phyloP scores from a whole-genome alignment of 2,329 filamentous ascomycete species.

The Dactylellina haptotyla region DNA sequence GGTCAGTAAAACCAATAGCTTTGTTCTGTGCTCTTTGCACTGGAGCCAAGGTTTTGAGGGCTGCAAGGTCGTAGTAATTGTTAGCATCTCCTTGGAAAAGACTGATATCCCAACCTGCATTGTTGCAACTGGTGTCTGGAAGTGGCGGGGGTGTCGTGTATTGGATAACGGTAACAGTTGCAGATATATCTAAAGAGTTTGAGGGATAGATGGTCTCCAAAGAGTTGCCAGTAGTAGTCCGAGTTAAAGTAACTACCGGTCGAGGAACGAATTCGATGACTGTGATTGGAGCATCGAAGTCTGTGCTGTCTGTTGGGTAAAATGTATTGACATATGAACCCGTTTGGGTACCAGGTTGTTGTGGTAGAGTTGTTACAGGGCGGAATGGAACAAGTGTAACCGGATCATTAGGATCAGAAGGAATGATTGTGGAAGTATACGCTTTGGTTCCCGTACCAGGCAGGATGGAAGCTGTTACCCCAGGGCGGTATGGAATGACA shows the following conservation, averaged over 20 bases:
- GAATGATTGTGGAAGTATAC: slow-evolving; percentile 1
- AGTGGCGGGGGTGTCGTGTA: neutral
- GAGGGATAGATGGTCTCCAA: neutral
- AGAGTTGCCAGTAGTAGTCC: too few species aligned
- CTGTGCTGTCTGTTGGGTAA: neutral
- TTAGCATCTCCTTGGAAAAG: too few species aligned
- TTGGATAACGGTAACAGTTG: neutral
- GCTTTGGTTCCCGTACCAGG: neutral
- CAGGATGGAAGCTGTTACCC: neutral
- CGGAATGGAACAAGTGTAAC: neutral
- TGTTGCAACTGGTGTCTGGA: slow-evolving; percentile 15
- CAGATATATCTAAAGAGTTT: neutral
- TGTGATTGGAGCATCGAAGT: neutral
- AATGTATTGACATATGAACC: neutral
- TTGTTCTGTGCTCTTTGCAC: too few species aligned
- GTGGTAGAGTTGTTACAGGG: neutral
- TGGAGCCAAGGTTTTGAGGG: too few species aligned
- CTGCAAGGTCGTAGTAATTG: too few species aligned
- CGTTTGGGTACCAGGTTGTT: too few species aligned
- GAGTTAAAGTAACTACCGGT: neutral
- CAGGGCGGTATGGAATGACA: neutral
- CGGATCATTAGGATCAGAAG: neutral
- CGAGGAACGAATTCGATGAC: neutral
- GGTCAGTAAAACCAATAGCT: neutral
- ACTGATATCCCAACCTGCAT: slow-evolving; percentile 8